Evolutionary conservation across 495 filamentous ascomycete species (phyloP).

Genomic region (Daldinia vernicosa): DNA sequence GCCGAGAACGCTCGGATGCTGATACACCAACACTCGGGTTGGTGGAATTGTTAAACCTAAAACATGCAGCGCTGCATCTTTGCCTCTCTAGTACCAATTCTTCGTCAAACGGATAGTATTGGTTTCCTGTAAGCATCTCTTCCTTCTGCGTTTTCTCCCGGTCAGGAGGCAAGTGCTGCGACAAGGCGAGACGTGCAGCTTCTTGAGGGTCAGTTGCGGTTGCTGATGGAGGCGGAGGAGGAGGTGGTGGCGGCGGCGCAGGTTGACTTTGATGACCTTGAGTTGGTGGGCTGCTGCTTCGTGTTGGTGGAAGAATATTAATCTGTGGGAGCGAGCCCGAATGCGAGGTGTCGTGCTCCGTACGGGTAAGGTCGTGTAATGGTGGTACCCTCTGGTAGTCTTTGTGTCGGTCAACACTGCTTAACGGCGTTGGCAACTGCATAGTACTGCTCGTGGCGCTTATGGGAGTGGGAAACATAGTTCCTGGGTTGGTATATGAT

Average conservation of each 20-base stretch:
- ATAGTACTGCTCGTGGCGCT: slow-evolving; percentile 59
- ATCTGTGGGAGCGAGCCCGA: slow-evolving; percentile 50
- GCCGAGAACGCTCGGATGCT: slow-evolving; percentile 77
- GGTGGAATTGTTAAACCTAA: slow-evolving; percentile 88
- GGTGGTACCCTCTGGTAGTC: slow-evolving; percentile 64
- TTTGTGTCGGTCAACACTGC: slow-evolving; percentile 50
- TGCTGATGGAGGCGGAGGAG: slow-evolving; percentile 43
- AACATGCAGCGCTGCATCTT: slow-evolving; percentile 82
- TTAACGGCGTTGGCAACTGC: slow-evolving; percentile 53
- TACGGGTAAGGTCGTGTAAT: slow-evolving; percentile 62
- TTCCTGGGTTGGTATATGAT: slow-evolving; percentile 56
- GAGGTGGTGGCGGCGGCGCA: slow-evolving; percentile 36
- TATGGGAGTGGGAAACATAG: slow-evolving; percentile 62
- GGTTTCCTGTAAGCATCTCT: slow-evolving; percentile 88
- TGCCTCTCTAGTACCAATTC: slow-evolving; percentile 87
- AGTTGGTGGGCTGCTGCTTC: slow-evolving; percentile 56
- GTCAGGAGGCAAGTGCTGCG: slow-evolving; percentile 57
- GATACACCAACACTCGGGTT: slow-evolving; percentile 81
- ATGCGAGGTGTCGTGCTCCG: slow-evolving; percentile 54
- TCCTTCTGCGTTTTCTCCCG: slow-evolving; percentile 79
- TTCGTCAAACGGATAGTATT: slow-evolving; percentile 79
- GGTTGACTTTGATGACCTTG: slow-evolving; percentile 35
- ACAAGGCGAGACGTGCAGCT: slow-evolving; percentile 67
- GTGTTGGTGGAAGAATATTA: slow-evolving; percentile 57
- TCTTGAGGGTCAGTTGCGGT: slow-evolving; percentile 60